Conservation (phyloP, 306 rosid species). For the Mucuna pruriens region DNA sequence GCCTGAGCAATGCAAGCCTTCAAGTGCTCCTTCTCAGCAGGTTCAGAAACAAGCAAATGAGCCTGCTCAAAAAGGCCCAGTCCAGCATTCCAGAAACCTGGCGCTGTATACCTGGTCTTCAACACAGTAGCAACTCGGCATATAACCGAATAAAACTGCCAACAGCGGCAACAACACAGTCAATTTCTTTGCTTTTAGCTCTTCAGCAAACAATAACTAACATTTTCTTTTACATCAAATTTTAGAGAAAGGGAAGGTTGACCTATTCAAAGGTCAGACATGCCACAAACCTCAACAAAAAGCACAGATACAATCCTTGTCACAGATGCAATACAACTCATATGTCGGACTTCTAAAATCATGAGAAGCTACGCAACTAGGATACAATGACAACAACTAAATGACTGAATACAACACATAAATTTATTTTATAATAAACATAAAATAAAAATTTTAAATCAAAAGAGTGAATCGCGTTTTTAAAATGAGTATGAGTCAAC, state of each 20-base stretch:
- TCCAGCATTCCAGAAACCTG: conserved; percentile 90
- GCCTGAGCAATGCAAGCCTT: conserved; percentile 72
- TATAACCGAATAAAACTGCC: conserved; percentile 67
- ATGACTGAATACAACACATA: not conserved
- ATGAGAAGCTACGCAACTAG: not conserved
- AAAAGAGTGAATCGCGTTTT: not conserved
- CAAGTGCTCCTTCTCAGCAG: conserved; percentile 64
- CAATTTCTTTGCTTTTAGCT: conserved; percentile 5
- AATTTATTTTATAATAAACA: not conserved
- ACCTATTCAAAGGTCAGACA: not conserved
- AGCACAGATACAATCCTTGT: not conserved
- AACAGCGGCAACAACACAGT: conserved; percentile 28
- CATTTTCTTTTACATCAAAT: not conserved
- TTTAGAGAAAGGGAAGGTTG: not conserved
- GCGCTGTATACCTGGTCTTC: conserved; percentile 82
- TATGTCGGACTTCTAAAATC: not conserved
- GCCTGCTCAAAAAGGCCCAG: conserved; percentile 77
- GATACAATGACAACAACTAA: no score
- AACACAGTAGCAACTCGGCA: conserved; percentile 86
- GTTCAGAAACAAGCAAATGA: conserved; percentile 52
- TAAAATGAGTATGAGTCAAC: not conserved
- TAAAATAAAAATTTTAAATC: not conserved
- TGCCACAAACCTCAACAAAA: not conserved
- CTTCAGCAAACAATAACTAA: conserved; percentile 26
- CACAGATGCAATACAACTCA: not conserved